Conservation (phyloP, 2,329 filamentous ascomycete genomes). For the Neonectria ditissima region DNA sequence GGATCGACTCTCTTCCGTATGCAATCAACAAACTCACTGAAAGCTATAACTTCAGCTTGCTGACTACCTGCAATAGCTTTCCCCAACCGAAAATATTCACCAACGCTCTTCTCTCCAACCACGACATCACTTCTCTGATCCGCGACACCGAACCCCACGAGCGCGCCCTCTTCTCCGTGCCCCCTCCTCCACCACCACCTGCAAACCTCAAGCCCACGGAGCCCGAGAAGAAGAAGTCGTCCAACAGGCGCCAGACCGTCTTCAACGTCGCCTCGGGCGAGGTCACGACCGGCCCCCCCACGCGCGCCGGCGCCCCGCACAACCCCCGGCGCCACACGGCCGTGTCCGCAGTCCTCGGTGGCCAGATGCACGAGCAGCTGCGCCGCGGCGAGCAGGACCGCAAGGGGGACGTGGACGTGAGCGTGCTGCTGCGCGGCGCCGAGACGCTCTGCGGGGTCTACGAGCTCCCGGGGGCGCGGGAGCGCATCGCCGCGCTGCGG, state of each 20-base stretch:
- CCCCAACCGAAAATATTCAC: slow-evolving; percentile 94
- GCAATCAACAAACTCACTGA: slow-evolving; percentile 37
- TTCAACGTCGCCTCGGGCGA: slow-evolving; percentile 74
- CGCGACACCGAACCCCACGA: slow-evolving; percentile 96
- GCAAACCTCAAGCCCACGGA: slow-evolving; percentile 52
- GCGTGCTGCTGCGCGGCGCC: slow-evolving; percentile 84
- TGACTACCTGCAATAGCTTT: slow-evolving; percentile 68
- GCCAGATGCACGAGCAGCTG: slow-evolving; percentile 87
- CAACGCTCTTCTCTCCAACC: slow-evolving; percentile 86
- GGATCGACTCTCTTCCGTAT: slow-evolving; percentile 80
- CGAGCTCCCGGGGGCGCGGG: slow-evolving; percentile 80
- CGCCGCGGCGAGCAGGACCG: slow-evolving; percentile 62
- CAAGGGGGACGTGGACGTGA: slow-evolving; percentile 83
- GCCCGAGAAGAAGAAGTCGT: slow-evolving; percentile 51
- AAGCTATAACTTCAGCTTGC: neutral
- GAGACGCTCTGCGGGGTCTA: slow-evolving; percentile 93
- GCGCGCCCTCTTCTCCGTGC: slow-evolving; percentile 92
- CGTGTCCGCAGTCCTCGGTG: slow-evolving; percentile 89
- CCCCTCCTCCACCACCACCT: slow-evolving; percentile 71
- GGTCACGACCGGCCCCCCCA: slow-evolving; percentile 67
- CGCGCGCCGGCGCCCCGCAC: slow-evolving; percentile 54
- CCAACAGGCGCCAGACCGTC: slow-evolving; percentile 69
- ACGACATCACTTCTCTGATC: slow-evolving; percentile 94
- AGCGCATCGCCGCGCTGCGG: slow-evolving; percentile 80
- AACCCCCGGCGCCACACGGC: slow-evolving; percentile 80